These are phyloP conservation scores for Domatiomyces globalis DNA, from an alignment of 2,329 filamentous ascomycete genomes.

Conservation along the genomic window DNA sequence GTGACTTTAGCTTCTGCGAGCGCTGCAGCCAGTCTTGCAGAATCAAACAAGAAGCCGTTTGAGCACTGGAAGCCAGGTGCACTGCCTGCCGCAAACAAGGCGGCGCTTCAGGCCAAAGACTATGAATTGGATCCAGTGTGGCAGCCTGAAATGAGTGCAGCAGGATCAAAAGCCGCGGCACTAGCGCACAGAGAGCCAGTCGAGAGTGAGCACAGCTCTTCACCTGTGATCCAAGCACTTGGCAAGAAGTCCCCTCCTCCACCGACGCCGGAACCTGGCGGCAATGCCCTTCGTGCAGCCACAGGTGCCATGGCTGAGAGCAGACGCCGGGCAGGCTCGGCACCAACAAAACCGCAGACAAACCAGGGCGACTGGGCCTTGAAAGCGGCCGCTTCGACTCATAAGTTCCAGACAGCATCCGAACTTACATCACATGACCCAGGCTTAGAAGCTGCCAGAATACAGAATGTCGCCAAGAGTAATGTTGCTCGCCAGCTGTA, in stretches of 20 bases:
- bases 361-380: constrained; percentile 44
- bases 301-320: constrained; percentile 56
- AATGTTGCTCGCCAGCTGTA: constrained; percentile 63
- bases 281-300: constrained; percentile 59
- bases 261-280: constrained; percentile 35
- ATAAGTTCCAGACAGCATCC: constrained; percentile 31
- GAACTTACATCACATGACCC: constrained; percentile 32
- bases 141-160: constrained; percentile 49
- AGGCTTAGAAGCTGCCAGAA: constrained; percentile 43
- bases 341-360: constrained; percentile 33
- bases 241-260: constrained; percentile 40
- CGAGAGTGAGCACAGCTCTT: constrained; percentile 41
- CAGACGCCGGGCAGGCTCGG: constrained; percentile 51
- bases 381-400: constrained; percentile 56
- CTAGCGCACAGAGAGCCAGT: constrained; percentile 44
- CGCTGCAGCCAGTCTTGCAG: constrained; percentile 60
- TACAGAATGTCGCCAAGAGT: constrained; percentile 50
- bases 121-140: constrained; percentile 48
- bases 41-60: constrained; percentile 51
- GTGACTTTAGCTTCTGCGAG: constrained; percentile 48
- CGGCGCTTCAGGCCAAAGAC: constrained; percentile 45
- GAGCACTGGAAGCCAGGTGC: constrained; percentile 53
- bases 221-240: constrained; percentile 52
- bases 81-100: constrained; percentile 45
- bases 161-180: constrained; percentile 61